Conservation (phyloP, 129 eudicot genomes). For the Calendula officinalis region DNA sequence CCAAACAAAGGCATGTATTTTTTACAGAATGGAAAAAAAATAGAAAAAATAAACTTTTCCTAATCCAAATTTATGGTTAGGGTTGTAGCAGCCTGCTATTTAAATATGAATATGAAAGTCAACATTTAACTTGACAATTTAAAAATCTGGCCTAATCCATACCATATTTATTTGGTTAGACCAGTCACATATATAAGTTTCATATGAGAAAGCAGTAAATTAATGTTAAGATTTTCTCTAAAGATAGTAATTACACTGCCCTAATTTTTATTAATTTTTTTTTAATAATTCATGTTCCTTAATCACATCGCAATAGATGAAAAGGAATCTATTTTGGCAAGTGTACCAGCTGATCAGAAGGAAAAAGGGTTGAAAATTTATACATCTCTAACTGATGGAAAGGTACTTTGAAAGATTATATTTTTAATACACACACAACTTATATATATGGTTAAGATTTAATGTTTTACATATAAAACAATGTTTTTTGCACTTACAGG, state of each 20-base stretch:
- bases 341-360: slow-evolving; percentile 71
- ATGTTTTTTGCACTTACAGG: slow-evolving; percentile 44
- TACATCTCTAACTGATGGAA: slow-evolving; percentile 75
- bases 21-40: too few relatives aligned
- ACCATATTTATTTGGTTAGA: too few relatives aligned
- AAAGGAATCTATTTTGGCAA: slow-evolving; percentile 79
- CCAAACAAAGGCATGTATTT: too few relatives aligned
- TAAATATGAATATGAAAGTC: too few relatives aligned
- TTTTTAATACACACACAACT: slow-evolving; percentile 4
- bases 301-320: slow-evolving; percentile 85
- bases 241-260: slow-evolving; percentile 48
- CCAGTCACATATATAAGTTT: too few relatives aligned
- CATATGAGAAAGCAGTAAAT: too few relatives aligned
- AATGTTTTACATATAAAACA: not conserved
- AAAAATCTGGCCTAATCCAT: too few relatives aligned
- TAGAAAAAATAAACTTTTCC: too few relatives aligned
- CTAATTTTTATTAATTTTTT: not conserved
- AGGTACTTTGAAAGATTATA: slow-evolving; percentile 49
- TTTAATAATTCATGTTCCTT: slow-evolving; percentile 1
- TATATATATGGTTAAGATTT: not conserved
- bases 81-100: too few relatives aligned
- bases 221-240: slow-evolving; percentile 85
- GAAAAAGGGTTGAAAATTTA: slow-evolving; percentile 71
- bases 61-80: too few relatives aligned
- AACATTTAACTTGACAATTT: too few relatives aligned